Conservation (phyloP, 2,329 filamentous ascomycete genomes). For the Neurospora sp. region DNA sequence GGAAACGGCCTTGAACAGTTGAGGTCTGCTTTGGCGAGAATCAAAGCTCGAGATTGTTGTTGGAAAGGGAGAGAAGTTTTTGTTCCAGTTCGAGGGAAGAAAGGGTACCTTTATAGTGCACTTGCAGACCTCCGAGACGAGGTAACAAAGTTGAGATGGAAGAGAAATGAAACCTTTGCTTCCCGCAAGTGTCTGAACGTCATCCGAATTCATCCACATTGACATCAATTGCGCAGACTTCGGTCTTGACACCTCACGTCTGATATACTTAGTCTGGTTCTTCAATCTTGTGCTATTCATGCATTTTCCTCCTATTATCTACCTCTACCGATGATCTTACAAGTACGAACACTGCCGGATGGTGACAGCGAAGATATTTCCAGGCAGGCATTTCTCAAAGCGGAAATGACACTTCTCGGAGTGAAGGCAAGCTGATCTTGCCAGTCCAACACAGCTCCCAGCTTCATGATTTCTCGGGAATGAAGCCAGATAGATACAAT, state of each 20-base stretch:
- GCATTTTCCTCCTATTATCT: not conserved
- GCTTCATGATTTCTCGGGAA: not conserved
- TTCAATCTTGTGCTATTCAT: not conserved
- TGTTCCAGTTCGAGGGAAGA: not conserved
- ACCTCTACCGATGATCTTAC: not conserved
- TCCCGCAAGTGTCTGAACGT: not conserved
- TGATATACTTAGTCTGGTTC: not conserved
- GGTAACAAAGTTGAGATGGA: not conserved
- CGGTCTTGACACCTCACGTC: not conserved
- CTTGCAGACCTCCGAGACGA: not conserved
- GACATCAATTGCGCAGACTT: not conserved
- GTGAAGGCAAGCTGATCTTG: not conserved
- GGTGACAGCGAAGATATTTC: not conserved
- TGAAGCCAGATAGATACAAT: not conserved
- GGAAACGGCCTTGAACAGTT: not conserved
- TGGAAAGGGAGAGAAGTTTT: not conserved
- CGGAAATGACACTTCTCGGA: not conserved
- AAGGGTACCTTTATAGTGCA: not conserved
- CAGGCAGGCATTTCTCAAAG: not conserved
- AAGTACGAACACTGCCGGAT: not conserved
- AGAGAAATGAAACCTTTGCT: not conserved
- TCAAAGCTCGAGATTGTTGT: not conserved
- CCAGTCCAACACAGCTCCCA: not conserved
- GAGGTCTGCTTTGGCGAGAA: not conserved
- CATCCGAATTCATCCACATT: not conserved